Evolutionary conservation across 2,329 filamentous ascomycete genomes (phyloP).

Genomic region (Trichophyton equinum): DNA sequence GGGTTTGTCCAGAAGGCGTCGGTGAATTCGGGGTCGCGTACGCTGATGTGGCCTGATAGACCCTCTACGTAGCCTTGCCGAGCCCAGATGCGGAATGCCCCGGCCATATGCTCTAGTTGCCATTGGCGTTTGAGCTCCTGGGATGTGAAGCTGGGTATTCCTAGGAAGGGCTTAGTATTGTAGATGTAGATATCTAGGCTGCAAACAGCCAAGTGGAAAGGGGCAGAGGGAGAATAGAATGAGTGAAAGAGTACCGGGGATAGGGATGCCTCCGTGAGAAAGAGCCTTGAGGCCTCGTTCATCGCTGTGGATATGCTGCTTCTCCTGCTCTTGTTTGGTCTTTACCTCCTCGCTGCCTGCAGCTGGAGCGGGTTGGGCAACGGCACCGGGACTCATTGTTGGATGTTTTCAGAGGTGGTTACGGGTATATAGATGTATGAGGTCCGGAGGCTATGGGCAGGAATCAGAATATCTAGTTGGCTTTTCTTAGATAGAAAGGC

Average conservation of each 20-base stretch:
- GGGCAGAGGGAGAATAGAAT: not conserved
- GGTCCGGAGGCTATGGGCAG: not conserved
- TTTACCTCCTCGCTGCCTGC: conserved; percentile 10
- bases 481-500: not conserved
- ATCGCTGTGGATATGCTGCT: conserved; percentile 17
- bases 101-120: conserved; percentile 34
- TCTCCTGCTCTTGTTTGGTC: conserved; percentile 5
- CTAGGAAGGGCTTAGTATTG: not conserved
- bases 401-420: not conserved
- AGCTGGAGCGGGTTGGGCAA: conserved; percentile 10
- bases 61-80: conserved; percentile 38
- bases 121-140: conserved; percentile 26
- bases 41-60: conserved; percentile 37
- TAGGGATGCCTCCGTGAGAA: conserved; percentile 15
- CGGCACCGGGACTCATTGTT: conserved; percentile 15
- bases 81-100: conserved; percentile 39
- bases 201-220: no score
- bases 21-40: conserved; percentile 15
- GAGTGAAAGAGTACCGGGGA: conserved; percentile 7
- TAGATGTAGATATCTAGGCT: not conserved
- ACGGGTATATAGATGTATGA: not conserved
- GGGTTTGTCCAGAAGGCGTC: conserved; percentile 25
- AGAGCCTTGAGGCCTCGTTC: conserved; percentile 18
- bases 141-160: conserved; percentile 21
- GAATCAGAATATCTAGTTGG: not conserved